Evolutionary conservation across 2,329 filamentous ascomycete genomes (phyloP).

Genomic region (Botrytis sinoallii): DNA sequence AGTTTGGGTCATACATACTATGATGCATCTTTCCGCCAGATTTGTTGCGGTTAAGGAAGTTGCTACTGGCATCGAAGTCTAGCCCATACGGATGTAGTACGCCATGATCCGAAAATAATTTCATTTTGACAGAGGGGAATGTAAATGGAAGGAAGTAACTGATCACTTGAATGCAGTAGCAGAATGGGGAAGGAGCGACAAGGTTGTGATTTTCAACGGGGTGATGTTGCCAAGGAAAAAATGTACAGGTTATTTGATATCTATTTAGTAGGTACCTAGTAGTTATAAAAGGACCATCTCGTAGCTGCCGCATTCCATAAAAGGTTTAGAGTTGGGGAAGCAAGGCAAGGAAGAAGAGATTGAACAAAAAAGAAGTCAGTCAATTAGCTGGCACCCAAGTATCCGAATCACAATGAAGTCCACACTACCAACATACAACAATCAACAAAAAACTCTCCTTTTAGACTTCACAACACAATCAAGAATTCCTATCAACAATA

Average conservation of each 20-base stretch:
- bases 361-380: neutral
- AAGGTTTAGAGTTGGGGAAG: neutral
- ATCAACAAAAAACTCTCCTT: neutral
- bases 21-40: neutral
- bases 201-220: neutral
- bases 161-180: neutral
- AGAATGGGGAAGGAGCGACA: neutral
- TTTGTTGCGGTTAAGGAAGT: neutral
- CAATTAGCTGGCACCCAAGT: neutral
- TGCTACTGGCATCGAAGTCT: neutral
- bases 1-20: neutral
- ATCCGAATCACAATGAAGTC: neutral
- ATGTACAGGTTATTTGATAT: neutral
- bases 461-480: too few species aligned
- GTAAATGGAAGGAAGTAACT: neutral
- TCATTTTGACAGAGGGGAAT: neutral
- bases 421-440: neutral
- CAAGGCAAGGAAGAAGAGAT: neutral
- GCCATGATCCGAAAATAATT: neutral
- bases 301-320: neutral
- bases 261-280: neutral
- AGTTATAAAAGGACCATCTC: neutral
- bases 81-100: neutral
- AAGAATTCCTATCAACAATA: neutral
- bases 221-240: neutral